phyloP scores from a whole-genome alignment of 1,284 basidiomycete genomes.

The Fomes fomentarius region DNA sequence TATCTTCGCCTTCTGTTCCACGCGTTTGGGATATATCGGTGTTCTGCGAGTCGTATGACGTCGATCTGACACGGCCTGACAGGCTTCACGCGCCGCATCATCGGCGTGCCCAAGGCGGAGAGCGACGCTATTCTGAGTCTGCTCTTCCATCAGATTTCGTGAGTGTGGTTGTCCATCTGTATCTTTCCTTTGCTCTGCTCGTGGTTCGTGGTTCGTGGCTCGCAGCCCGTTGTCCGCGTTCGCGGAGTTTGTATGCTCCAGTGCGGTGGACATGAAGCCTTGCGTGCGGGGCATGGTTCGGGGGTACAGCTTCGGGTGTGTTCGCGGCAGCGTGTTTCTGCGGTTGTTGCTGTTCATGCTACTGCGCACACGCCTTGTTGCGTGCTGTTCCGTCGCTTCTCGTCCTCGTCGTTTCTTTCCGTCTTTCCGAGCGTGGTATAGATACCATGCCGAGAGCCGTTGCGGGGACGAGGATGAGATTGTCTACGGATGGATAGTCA shows the following conservation, averaged over 20 bases:
- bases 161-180: conserved; percentile 4
- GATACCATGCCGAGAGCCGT: too few species aligned
- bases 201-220: neutral
- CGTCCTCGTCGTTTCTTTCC: neutral
- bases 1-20: neutral
- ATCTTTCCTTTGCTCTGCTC: neutral
- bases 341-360: neutral
- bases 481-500: too few species aligned
- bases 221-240: too few species aligned
- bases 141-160: conserved; percentile 67
- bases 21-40: neutral
- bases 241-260: neutral
- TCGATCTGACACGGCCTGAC: conserved; percentile 13
- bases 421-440: too few species aligned
- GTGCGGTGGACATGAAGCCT: neutral
- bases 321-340: neutral
- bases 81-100: conserved; percentile 72
- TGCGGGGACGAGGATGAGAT: too few species aligned
- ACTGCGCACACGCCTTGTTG: neutral
- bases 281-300: neutral
- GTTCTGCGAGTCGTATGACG: neutral
- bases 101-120: conserved; percentile 80
- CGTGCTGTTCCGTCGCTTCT: neutral
- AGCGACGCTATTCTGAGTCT: conserved; percentile 73
- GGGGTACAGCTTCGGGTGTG: neutral